Base-by-base conservation (phyloP, 768 basidiomycete species). In the Antrodiella citrinella region DNA sequence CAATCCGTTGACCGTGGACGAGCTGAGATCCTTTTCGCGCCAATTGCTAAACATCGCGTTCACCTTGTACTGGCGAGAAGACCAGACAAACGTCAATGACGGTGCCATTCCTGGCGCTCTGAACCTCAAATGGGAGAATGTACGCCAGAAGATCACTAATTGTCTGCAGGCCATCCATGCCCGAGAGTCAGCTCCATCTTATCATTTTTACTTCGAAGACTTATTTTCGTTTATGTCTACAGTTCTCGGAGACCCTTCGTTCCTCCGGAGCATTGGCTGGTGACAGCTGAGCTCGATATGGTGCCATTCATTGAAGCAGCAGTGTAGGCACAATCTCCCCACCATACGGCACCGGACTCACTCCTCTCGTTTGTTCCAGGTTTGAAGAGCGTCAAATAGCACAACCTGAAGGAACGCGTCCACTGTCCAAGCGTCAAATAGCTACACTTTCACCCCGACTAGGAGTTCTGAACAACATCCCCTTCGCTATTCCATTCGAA, bases 401-500 rank as follows among this genome's bases (percentile, higher is more conserved):
- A 0, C 56, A 62, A 19, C 58, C 58, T 0, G 55, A 51, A 7
- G 55, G 46, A 10, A 15, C 47, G 7, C 68, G 68, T 41, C 52
- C 59, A 26, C 67, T 78, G 45, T 74, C 80, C 12, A 86, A 84
- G 57, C 84, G 89, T 4, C 83, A 88, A 55, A 66, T 86, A 40
- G 80, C 86, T 0, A 74, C 80, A 51, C 69, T 97, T 47, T 85
- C 86, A 2, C 95, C 94, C 0, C 81, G 92, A 4, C 75, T 98
- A 2, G 91, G 90, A 2, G 76, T 97, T 22, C 78, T 98, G 48
- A 90, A 97, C 70, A 94, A 97, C 66, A 88, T 98, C 50, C 95
- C 94, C 0, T 96, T 96, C 68, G 82, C 91, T 4, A 86, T 98
- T 50, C 94, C 95, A 0, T 98, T 98, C 68, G 83, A 86, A 47